phyloP scores from a whole-genome alignment of 139 green algal species.

The Klebsormidium nitens region DNA sequence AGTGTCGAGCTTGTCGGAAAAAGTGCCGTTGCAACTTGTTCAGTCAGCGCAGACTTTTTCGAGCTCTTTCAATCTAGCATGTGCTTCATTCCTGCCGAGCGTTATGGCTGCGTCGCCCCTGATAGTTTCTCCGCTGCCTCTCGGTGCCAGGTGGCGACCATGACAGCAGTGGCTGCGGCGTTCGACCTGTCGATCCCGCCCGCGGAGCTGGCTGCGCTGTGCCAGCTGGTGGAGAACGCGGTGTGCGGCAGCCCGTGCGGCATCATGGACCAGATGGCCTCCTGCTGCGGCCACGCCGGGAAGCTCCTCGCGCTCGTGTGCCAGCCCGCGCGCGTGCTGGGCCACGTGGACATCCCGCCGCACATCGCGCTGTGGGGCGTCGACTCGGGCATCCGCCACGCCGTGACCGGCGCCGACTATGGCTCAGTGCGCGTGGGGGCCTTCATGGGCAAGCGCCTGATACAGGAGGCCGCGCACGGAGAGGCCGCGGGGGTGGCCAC shows the following conservation, averaged over 20 bases:
- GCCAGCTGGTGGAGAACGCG: slow-evolving; percentile 84
- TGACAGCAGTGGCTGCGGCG: slow-evolving; percentile 51
- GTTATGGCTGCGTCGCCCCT: no score
- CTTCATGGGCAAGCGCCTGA: slow-evolving; percentile 62
- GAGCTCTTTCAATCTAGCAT: no score
- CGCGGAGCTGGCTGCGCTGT: slow-evolving; percentile 65
- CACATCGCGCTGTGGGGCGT: slow-evolving; percentile 72
- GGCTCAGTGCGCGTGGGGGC: slow-evolving; percentile 67
- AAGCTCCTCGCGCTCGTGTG: slow-evolving; percentile 77
- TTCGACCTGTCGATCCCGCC: slow-evolving; percentile 37
- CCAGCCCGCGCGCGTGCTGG: slow-evolving; percentile 71
- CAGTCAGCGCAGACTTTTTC: no score
- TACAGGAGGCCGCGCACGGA: slow-evolving; percentile 3
- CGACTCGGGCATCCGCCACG: slow-evolving; percentile 82
- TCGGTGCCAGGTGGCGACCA: slow-evolving; percentile 26
- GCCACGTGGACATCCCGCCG: slow-evolving; percentile 55
- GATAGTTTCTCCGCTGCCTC: no score
- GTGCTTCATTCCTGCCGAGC: no score
- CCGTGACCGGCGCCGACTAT: slow-evolving; percentile 78
- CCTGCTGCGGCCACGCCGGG: slow-evolving; percentile 56
- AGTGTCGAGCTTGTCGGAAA: no score
- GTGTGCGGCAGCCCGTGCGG: slow-evolving; percentile 90
- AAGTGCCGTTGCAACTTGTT: no score
- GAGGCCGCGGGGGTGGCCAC: not conserved
- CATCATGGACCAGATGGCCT: slow-evolving; percentile 93